Evolutionary conservation across 2,329 filamentous ascomycete genomes (phyloP).

Genomic region (Trichophyton equinum): DNA sequence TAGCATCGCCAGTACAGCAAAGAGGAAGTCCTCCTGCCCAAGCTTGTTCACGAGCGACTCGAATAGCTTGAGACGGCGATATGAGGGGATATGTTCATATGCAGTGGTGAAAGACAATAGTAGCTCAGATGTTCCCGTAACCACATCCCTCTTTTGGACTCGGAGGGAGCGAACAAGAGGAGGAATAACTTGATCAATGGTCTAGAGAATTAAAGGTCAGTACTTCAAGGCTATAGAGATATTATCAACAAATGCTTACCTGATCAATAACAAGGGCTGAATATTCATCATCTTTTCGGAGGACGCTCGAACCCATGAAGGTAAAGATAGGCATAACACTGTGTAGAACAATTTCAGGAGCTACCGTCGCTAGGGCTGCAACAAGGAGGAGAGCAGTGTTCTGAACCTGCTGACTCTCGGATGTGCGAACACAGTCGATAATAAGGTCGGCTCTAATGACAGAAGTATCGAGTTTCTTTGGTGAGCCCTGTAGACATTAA

Average conservation of each 20-base stretch:
- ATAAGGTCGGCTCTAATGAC: conserved; percentile 79
- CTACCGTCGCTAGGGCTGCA: conserved; percentile 71
- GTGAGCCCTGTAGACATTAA: conserved; percentile 4
- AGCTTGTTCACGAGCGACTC: conserved; percentile 73
- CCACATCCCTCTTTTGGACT: conserved; percentile 60
- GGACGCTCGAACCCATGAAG: conserved; percentile 85
- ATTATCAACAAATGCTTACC: conserved; percentile 14
- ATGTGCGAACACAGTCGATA: conserved; percentile 86
- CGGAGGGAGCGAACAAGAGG: conserved; percentile 76
- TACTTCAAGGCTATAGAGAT: not conserved
- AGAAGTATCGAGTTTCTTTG: conserved; percentile 55
- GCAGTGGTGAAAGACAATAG: conserved; percentile 93
- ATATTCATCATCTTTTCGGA: conserved; percentile 90
- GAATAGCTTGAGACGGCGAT: conserved; percentile 72
- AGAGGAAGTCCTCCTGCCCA: conserved; percentile 75
- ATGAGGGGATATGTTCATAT: conserved; percentile 87
- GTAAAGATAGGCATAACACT: conserved; percentile 99
- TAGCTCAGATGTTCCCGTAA: conserved; percentile 75
- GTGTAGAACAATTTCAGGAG: conserved; percentile 83
- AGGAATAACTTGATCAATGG: conserved; percentile 86
- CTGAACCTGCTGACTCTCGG: conserved; percentile 83
- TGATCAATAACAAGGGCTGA: conserved; percentile 90
- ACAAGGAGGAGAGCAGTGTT: conserved; percentile 82
- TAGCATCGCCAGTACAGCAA: conserved; percentile 76
- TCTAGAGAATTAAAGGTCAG: conserved; percentile 37